Evolutionary conservation across 2,329 filamentous ascomycete species (phyloP).

Genomic region (Penicillium sp.): DNA sequence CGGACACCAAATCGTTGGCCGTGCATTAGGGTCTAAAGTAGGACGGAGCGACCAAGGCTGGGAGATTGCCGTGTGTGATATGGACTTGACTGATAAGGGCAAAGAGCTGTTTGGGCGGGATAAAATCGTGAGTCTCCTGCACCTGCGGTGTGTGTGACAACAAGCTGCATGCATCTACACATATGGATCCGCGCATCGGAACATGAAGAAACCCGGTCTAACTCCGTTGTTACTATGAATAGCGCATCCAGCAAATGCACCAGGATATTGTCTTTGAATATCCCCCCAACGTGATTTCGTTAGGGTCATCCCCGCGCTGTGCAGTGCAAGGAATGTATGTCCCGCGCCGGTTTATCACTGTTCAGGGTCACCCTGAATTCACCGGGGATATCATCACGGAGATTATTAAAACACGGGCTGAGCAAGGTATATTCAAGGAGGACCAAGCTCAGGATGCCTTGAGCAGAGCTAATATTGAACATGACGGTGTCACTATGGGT

Average conservation of each 20-base stretch:
- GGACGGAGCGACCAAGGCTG: slow-evolving; percentile 68
- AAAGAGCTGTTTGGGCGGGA: slow-evolving; percentile 69
- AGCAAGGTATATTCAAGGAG: slow-evolving; percentile 67
- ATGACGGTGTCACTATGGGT: slow-evolving; percentile 77
- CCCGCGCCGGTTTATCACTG: slow-evolving; percentile 64
- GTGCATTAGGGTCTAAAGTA: slow-evolving; percentile 68
- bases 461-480: slow-evolving; percentile 61
- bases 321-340: slow-evolving; percentile 77
- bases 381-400: slow-evolving; percentile 68
- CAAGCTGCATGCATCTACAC: background rate
- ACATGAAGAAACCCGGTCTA: background rate
- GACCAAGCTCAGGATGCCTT: slow-evolving; percentile 68
- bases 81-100: slow-evolving; percentile 67
- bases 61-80: slow-evolving; percentile 74
- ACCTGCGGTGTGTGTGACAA: background rate
- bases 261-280: slow-evolving; percentile 69
- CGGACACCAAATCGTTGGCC: slow-evolving; percentile 79
- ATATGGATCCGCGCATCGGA: background rate
- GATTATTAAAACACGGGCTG: slow-evolving; percentile 64
- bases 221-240: background rate
- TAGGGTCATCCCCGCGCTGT: slow-evolving; percentile 67
- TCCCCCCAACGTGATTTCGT: slow-evolving; percentile 59
- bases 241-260: slow-evolving; percentile 77
- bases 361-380: slow-evolving; percentile 89
- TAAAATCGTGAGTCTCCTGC: slow-evolving; percentile 51